Conservation (phyloP, 176 grass and related monocot species). For the Otatea glauca region DNA sequence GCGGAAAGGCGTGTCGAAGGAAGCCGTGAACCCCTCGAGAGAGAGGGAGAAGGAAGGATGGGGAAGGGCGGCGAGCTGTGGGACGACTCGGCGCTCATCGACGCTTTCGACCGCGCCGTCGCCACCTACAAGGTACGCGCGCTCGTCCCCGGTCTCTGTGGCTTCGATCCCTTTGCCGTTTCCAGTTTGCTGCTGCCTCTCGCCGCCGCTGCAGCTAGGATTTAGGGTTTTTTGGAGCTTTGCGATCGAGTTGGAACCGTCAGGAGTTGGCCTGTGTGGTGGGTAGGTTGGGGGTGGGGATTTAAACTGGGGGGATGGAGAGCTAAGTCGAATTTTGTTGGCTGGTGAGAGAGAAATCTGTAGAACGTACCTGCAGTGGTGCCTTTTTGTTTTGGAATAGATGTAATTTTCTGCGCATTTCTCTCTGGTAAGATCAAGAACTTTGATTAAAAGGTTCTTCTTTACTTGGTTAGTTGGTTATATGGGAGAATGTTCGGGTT, state of each 20-base stretch:
- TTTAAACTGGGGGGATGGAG: neutral
- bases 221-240: conserved; percentile 40
- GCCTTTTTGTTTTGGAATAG: neutral
- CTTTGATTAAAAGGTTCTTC: too few species aligned
- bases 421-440: neutral
- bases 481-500: neutral
- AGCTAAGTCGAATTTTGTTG: conserved; percentile 5
- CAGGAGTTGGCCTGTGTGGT: neutral
- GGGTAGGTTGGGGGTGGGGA: neutral
- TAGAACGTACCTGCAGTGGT: neutral
- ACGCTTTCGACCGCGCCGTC: conserved; percentile 78
- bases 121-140: conserved; percentile 63
- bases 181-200: neutral
- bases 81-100: conserved; percentile 78
- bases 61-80: conserved; percentile 75
- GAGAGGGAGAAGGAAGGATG: conserved; percentile 44
- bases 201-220: neutral
- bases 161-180: neutral
- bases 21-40: neutral
- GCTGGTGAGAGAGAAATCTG: neutral
- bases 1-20: neutral
- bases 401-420: neutral
- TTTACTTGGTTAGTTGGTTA: neutral
- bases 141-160: neutral
- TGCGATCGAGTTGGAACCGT: neutral